phyloP scores from a whole-genome alignment of 495 filamentous ascomycete genomes.

The Daldinia decipiens region DNA sequence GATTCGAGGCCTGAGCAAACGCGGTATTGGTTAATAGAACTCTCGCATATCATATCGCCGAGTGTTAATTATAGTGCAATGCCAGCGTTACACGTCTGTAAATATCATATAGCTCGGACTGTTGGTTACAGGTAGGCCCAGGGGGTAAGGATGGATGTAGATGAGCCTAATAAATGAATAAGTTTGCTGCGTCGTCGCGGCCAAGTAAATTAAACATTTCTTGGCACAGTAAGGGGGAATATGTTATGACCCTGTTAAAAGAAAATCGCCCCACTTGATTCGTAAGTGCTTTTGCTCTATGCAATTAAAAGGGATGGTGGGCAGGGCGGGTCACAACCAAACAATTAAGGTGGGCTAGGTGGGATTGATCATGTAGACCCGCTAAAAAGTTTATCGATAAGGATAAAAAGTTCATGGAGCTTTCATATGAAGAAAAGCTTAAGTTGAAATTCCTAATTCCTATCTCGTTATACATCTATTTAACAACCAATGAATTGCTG shows the following conservation, averaged over 20 bases:
- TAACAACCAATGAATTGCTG: neutral
- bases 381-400: constrained; percentile 44
- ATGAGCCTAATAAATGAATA: neutral
- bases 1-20: constrained; percentile 42
- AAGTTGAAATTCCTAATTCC: neutral
- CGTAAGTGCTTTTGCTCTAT: neutral
- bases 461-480: neutral
- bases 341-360: too few species aligned
- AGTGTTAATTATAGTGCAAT: constrained; percentile 2
- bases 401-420: constrained; percentile 22
- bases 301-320: neutral
- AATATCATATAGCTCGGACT: constrained; percentile 20
- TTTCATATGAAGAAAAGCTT: constrained; percentile 17
- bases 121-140: constrained; percentile 22
- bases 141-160: constrained; percentile 22
- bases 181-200: constrained; percentile 12
- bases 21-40: constrained; percentile 35
- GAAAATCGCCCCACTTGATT: neutral
- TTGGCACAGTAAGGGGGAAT: constrained; percentile 27
- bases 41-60: constrained; percentile 43
- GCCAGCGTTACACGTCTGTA: constrained; percentile 7
- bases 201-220: constrained; percentile 35
- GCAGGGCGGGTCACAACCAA: neutral
- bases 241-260: constrained; percentile 30
- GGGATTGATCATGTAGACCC: constrained; percentile 4